Conservation (phyloP, 2,329 filamentous ascomycete species). For the Fusarium praegraminearum region DNA sequence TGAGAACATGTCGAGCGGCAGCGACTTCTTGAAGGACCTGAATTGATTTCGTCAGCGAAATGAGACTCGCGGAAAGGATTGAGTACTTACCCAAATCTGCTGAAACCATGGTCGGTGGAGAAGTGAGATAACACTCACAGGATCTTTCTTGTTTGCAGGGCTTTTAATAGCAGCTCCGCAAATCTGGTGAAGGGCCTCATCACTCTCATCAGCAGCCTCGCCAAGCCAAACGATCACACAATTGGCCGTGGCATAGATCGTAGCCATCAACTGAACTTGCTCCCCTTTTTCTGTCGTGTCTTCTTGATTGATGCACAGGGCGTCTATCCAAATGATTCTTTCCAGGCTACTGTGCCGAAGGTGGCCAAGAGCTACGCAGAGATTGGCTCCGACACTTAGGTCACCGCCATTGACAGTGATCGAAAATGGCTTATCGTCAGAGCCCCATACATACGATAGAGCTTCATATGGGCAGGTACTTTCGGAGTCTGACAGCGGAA, state of each 20-base stretch:
- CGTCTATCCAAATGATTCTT: neutral
- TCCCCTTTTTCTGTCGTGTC: neutral
- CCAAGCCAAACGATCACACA: neutral
- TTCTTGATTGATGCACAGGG: neutral
- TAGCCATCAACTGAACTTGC: neutral
- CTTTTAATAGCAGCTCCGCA: neutral
- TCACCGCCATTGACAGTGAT: neutral
- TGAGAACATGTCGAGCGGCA: neutral
- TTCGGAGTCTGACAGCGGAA: neutral
- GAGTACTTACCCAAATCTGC: neutral
- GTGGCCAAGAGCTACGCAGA: neutral
- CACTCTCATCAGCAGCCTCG: neutral
- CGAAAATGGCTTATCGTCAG: neutral
- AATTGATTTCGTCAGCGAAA: neutral
- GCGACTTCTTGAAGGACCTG: constrained; percentile 8
- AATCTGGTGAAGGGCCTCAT: neutral
- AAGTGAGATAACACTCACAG: neutral
- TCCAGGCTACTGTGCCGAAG: neutral
- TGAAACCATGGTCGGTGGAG: neutral
- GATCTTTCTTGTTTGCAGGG: rapidly evolving
- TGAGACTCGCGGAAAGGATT: rapidly evolving
- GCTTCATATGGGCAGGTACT: neutral
- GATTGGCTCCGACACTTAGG: neutral
- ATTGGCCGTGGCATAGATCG: neutral
- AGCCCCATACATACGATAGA: neutral